Conservation (phyloP, 805 yeast species). For the Spathaspora girioi region DNA sequence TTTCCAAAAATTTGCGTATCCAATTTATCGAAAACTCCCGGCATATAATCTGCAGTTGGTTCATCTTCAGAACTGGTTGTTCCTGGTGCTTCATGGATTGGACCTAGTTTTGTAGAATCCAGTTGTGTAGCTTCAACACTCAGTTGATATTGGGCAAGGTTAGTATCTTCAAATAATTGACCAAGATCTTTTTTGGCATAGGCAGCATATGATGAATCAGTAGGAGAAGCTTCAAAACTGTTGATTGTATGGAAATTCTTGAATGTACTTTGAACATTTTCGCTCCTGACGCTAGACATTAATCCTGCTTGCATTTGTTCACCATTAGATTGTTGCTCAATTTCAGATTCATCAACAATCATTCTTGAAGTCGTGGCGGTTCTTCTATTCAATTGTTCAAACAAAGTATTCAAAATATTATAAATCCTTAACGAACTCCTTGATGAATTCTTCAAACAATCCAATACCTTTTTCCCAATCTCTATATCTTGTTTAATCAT, state of each 20-base stretch:
- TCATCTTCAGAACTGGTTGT: slow-evolving; percentile 4
- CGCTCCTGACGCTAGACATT: slow-evolving; percentile 10
- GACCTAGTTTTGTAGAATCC: neutral
- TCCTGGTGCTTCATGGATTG: neutral
- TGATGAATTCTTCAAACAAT: slow-evolving; percentile 66
- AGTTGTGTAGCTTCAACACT: slow-evolving; percentile 2
- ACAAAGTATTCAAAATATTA: slow-evolving; percentile 72
- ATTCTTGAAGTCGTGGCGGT: slow-evolving; percentile 48
- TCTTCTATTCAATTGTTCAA: slow-evolving; percentile 71
- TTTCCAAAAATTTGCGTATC: slow-evolving; percentile 85
- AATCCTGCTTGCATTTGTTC: neutral
- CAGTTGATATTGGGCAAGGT: slow-evolving; percentile 8
- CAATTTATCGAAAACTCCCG: slow-evolving; percentile 80
- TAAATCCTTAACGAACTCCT: slow-evolving; percentile 79
- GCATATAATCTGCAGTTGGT: slow-evolving; percentile 44
- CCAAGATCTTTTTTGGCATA: slow-evolving; percentile 2
- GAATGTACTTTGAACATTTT: slow-evolving; percentile 20
- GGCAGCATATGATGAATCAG: neutral
- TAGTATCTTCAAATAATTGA: slow-evolving; percentile 7
- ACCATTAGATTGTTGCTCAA: neutral
- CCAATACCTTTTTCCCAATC: slow-evolving; percentile 71
- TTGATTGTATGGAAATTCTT: slow-evolving; percentile 28
- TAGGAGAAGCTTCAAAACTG: slow-evolving; percentile 10
- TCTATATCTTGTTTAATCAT: slow-evolving; percentile 77
- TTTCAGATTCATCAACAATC: neutral